Base-by-base conservation (phyloP, 345 rosid genomes). In the Brassica rapa region DNA sequence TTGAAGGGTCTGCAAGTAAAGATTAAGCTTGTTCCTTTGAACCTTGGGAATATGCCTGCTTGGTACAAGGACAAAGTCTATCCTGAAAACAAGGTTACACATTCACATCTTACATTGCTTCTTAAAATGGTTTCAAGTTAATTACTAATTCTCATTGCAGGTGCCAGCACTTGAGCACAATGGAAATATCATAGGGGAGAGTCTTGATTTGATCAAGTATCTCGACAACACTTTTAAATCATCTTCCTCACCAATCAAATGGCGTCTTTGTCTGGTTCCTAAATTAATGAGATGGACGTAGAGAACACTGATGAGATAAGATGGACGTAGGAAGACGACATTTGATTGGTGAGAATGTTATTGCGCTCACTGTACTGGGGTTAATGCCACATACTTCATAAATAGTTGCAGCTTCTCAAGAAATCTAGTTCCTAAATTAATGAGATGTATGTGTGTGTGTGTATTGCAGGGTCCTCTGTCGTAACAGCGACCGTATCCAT, bases 401-500 rank as follows among this genome's bases (percentile, higher is more conserved):
- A 25, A 25, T 25, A 19, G 21, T 19, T 19, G 21, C 21, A 68
- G 29, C 57, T 57, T 21, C 35, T 41, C 62, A 6, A 4, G 5
- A 5, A 43, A 21, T 16, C 16, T 5, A 21, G 57, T 12, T 41
- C 23, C 43, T 53, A 64, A 75, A 29, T 64, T 8, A 0, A 4
- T 51, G 68, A 70, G 72, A 75, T 37, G 43, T 35, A 4, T 19
- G 21, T 19, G 21, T 29, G 30, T 29, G 30, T 29, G 29, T 8
- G 41, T 84, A 61, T 81, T 73, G 77, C 91, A 93, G 98, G 99
- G 98, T 55, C 99, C 99, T 76, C 83, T 95, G 64, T 95, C 93
- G 80, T 98, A 93, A 79, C 99, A 95, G 53, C 87, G 97, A 60
- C 99, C 99, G 2, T 95, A 93, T 77, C 99, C 99, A 69, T 95